Percentiles rank a stretch among this genome's conserved stretches.
phyloP scores from a whole-genome alignment of 148 eudicot species.

The Mesembryanthemum crystallinum region DNA sequence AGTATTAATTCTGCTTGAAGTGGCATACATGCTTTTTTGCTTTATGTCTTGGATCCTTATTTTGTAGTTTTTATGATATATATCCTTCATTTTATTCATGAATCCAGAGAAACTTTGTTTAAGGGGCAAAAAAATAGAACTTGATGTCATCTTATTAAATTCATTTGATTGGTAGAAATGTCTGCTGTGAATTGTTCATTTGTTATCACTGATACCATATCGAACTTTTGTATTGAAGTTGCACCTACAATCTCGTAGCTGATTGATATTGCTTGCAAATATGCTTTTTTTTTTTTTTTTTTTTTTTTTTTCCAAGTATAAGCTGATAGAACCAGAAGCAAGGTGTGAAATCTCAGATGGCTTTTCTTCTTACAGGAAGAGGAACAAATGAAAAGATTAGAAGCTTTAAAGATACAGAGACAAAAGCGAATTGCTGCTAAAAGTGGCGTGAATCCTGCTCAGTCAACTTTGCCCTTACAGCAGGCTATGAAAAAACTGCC shows the following conservation, averaged over 20 bases:
- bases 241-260: not conserved
- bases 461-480: slow-evolving; percentile 43
- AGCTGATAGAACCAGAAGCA: not conserved
- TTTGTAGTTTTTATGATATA: not conserved
- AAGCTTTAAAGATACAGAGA: slow-evolving; percentile 79
- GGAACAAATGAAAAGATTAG: slow-evolving; percentile 70
- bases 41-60: not conserved
- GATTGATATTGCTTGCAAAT: slow-evolving; percentile 1
- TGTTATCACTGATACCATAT: not conserved
- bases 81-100: too few relatives aligned
- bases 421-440: slow-evolving; percentile 92
- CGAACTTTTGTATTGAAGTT: too few relatives aligned
- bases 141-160: not conserved
- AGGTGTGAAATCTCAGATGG: not conserved
- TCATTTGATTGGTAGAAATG: not conserved
- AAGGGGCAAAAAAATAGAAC: not conserved
- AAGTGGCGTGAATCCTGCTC: slow-evolving; percentile 45
- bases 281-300: too few relatives aligned
- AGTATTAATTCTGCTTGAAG: not conserved
- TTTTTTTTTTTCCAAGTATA: too few relatives aligned
- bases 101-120: not conserved
- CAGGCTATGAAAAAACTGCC: slow-evolving; percentile 53
- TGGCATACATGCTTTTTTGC: not conserved
- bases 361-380: slow-evolving; percentile 60
- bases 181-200: not conserved